Conservation (phyloP, 495 filamentous ascomycete genomes). For the Cryomyces minteri region DNA sequence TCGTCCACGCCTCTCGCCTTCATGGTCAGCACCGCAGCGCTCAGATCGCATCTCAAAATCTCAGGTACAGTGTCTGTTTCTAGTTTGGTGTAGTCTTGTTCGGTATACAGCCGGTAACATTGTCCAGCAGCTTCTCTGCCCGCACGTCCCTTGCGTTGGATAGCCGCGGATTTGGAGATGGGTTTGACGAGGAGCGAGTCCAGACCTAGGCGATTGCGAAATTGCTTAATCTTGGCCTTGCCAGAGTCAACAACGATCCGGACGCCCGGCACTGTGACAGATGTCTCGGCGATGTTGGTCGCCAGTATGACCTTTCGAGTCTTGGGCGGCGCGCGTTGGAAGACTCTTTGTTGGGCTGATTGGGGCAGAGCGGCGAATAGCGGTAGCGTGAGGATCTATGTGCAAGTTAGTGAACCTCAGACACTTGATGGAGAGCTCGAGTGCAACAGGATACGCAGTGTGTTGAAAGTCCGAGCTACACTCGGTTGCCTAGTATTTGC, state of each 20-base stretch:
- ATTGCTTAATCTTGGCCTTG: constrained; percentile 87
- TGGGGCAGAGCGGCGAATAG: constrained; percentile 59
- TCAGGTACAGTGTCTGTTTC: constrained; percentile 67
- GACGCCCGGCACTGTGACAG: constrained; percentile 87
- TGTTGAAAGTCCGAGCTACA: no score
- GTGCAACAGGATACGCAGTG: no score
- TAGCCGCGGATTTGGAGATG: constrained; percentile 83
- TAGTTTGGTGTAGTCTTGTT: constrained; percentile 50
- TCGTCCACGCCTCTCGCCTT: constrained; percentile 80
- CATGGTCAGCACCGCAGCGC: constrained; percentile 77
- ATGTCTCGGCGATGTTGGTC: constrained; percentile 97
- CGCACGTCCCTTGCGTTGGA: constrained; percentile 82
- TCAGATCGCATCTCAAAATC: constrained; percentile 76
- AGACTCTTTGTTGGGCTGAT: constrained; percentile 67
- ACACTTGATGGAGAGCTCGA: constrained; percentile 10
- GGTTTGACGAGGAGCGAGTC: constrained; percentile 61
- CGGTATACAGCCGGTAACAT: constrained; percentile 81
- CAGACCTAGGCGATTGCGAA: constrained; percentile 64
- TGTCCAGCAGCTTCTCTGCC: constrained; percentile 82
- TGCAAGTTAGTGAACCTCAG: background rate
- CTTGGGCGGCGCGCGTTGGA: constrained; percentile 50
- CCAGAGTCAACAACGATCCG: constrained; percentile 84
- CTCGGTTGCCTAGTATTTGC: no score
- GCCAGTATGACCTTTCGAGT: constrained; percentile 82
- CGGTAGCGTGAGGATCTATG: constrained; percentile 42